Base-by-base conservation (phyloP, 768 basidiomycete species). In the Amanita rimosa region DNA sequence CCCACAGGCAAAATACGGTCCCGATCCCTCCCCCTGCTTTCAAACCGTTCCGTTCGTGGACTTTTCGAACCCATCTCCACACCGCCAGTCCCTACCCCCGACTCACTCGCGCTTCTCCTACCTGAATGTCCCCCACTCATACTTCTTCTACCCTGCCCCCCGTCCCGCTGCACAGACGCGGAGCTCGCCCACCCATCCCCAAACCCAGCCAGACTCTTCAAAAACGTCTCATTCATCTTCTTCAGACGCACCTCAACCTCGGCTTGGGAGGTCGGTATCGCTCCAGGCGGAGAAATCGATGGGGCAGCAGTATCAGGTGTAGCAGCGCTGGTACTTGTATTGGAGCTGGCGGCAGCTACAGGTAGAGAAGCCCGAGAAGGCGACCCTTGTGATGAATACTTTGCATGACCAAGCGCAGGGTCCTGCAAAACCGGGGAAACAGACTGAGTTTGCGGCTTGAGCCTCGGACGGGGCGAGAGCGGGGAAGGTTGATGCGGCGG, bases 171-270 rank as follows among this genome's bases (percentile, higher is more conserved):
- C 36, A 44, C 33, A 3, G 50, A 37, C n/a, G 44, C 46, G 8
- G 46, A 47, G 4, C 14, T 22, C 14, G 21, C 35, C 47, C 37
- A 37, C 22, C 49, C 52, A 31, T 21, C 39, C n/a, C 72, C 74
- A 1, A 86, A 64, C 14, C 79, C 80, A 49, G 79, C 76, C 27
- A 88, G 63, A 42, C 79, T 83, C 48, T 72, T 74, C 56, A 78
- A 53, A 60, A 88, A 88, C 36, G 70, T 67, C 54, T 80, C 81
- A 50, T 84, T 77, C 85, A 87, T 83, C 62, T 70, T 69, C 41
- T 64, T 66, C 46, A 88, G 59, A 52, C 74, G 67, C 60, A 78
- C 79, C 46, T 84, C 82, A 2, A 88, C 77, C 49, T 80, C 85
- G 3, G 71, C 69, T 53, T 74, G 78, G 26, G 70, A 78, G n/a